Base-by-base conservation (phyloP, 768 basidiomycete species). In the Termitomyces sp. region DNA sequence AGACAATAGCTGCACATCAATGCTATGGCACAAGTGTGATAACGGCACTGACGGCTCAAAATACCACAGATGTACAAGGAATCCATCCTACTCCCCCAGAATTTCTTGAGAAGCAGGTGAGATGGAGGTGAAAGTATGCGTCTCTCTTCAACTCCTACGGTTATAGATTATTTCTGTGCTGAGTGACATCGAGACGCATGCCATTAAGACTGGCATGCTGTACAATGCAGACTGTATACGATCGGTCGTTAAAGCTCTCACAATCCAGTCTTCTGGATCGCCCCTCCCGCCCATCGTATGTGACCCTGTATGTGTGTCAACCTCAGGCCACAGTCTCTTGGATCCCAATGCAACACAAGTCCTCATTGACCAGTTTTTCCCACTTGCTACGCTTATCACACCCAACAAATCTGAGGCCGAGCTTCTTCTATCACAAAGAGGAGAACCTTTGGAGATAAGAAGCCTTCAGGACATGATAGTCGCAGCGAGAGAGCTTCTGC, bases 191-290 rank as follows among this genome's bases (percentile, higher is more conserved):
- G 72, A 84, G 5, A 75, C 92, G 12, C 73, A 78, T 41, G 88
- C 86, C 1, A 83, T 97, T 64, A 98, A 98, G 72, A 91, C 89
- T 0, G 95, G 95, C 13, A 96, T 97, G 95, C 79, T 98, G 0
- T 87, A 80, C 65, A 82, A 88, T 59, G 75, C 80, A 0, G 77
- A 73, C 0, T 84, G 78, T 48, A 82, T 83, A 26, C 72, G 68
- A 12, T 75, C 79, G 0, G 78, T 93, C 4, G 80, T 82, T 2
- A 61, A 70, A 2, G 74, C 81, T 12, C 77, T 95, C 46, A 78
- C 70, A 46, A 46, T 63, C 0, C 74, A 78, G 61, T 83, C 79
- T 66, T 55, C 64, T 18, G 38, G 58, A 5, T 61, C 66, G 12
- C 60, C 59, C 10, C 62, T 72, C 32, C 80, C 86, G 0, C 82